Percentiles rank a stretch among this genome's conserved stretches.
phyloP scores from a whole-genome alignment of 345 rosid genomes.

The Eucalyptus curtisii region DNA sequence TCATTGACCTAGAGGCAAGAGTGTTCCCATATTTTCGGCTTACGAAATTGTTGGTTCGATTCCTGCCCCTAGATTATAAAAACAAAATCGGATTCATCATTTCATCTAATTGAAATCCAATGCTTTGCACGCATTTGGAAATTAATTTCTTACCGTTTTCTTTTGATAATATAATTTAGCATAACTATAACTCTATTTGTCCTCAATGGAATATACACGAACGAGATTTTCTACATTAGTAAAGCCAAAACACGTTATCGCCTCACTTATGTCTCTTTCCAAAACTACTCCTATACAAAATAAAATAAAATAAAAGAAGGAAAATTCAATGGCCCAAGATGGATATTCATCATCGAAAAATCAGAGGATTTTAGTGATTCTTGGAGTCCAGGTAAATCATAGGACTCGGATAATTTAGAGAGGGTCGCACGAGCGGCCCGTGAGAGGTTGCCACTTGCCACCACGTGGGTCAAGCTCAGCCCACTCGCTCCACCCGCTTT shows the following conservation, averaged over 20 bases:
- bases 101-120: too few relatives aligned
- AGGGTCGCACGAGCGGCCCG: background rate
- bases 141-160: background rate
- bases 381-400: background rate
- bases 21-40: background rate
- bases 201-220: background rate
- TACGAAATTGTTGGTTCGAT: background rate
- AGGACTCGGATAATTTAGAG: background rate
- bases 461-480: background rate
- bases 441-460: background rate
- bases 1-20: background rate
- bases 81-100: background rate
- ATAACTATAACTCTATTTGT: background rate
- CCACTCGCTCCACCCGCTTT: background rate
- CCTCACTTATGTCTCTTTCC: background rate
- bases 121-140: background rate
- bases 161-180: background rate
- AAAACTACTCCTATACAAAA: background rate
- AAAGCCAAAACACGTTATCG: background rate
- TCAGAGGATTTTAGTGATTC: background rate
- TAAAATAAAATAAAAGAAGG: accelerated
- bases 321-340: background rate
- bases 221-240: background rate
- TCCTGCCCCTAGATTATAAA: background rate
- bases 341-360: background rate